Percentiles rank a stretch among this genome's conserved stretches.
These are phyloP conservation scores for Tylopilus felleus DNA, from an alignment of 768 basidiomycete species.

Conservation along the genomic window DNA sequence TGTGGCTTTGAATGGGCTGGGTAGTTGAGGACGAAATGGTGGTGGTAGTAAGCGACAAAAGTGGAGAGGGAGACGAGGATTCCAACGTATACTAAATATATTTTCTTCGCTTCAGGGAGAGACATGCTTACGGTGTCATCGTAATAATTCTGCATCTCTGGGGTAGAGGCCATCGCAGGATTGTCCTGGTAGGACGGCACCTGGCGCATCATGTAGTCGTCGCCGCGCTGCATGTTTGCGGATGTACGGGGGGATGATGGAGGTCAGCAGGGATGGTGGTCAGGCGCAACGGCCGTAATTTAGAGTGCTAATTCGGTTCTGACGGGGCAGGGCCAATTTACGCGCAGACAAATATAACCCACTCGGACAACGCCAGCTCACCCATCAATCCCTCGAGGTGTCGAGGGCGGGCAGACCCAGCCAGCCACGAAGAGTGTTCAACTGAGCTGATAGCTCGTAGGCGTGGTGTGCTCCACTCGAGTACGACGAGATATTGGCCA, in stretches of 20 bases:
- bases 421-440: no score
- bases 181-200: constrained; percentile 23
- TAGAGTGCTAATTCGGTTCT: constrained; percentile 1
- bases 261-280: not conserved
- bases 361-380: not conserved
- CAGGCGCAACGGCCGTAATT: not conserved
- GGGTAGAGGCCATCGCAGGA: constrained; percentile 8
- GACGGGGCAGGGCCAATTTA: not conserved
- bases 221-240: constrained; percentile 19
- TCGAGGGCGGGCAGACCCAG: no score
- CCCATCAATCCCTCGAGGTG: not conserved
- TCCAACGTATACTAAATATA: constrained; percentile 1
- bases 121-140: constrained; percentile 23
- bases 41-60: constrained; percentile 1
- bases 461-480: no score
- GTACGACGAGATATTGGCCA: no score
- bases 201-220: constrained; percentile 28
- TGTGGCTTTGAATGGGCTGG: constrained; percentile 34
- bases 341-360: not conserved
- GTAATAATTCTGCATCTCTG: constrained; percentile 31
- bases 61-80: not conserved
- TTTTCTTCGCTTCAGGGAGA: not conserved
- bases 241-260: not conserved
- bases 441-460: no score
- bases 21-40: not conserved